Percentiles rank a stretch among this genome's conserved stretches.
phyloP scores from a whole-genome alignment of 1,284 basidiomycete species.

The Cryptococcus sp. region DNA sequence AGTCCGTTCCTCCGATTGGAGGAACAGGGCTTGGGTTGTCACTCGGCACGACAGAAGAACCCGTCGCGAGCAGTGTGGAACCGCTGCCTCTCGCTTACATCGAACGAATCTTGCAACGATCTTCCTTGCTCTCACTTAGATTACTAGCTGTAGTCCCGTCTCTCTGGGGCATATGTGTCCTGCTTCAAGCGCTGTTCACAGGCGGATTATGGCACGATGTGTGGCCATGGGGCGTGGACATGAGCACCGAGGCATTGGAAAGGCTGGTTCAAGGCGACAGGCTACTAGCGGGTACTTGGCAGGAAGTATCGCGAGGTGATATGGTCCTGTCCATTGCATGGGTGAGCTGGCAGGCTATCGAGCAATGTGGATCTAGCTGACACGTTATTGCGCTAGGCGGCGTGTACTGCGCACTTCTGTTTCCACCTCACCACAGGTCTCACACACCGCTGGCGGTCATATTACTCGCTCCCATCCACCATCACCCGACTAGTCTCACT shows the following conservation, averaged over 20 bases:
- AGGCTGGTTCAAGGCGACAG: constrained; percentile 34
- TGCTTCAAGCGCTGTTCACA: constrained; percentile 32
- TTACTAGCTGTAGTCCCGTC: constrained; percentile 45
- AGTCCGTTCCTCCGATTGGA: neutral
- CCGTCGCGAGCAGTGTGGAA: constrained; percentile 4
- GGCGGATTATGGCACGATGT: constrained; percentile 41
- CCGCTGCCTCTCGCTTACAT: constrained; percentile 15
- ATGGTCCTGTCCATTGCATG: constrained; percentile 44
- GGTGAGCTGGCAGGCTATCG: constrained; percentile 27
- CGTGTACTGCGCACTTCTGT: constrained; percentile 52
- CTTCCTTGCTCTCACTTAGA: constrained; percentile 35
- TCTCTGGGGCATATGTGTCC: constrained; percentile 42
- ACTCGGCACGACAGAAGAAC: constrained; percentile 8
- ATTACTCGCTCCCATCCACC: constrained; percentile 53
- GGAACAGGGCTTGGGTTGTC: constrained; percentile 13
- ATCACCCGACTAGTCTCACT: constrained; percentile 53
- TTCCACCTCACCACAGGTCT: constrained; percentile 53
- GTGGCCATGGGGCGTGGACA: constrained; percentile 50
- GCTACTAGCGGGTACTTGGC: constrained; percentile 29
- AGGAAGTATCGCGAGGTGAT: constrained; percentile 32
- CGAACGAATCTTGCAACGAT: constrained; percentile 32
- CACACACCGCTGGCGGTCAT: constrained; percentile 53
- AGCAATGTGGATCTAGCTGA: neutral
- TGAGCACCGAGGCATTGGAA: constrained; percentile 42
- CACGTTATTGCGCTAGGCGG: constrained; percentile 31